Percentiles rank a stretch among this genome's conserved stretches.
Conservation (phyloP, 2,329 filamentous ascomycete genomes). For the Talaromyces pinophilus region DNA sequence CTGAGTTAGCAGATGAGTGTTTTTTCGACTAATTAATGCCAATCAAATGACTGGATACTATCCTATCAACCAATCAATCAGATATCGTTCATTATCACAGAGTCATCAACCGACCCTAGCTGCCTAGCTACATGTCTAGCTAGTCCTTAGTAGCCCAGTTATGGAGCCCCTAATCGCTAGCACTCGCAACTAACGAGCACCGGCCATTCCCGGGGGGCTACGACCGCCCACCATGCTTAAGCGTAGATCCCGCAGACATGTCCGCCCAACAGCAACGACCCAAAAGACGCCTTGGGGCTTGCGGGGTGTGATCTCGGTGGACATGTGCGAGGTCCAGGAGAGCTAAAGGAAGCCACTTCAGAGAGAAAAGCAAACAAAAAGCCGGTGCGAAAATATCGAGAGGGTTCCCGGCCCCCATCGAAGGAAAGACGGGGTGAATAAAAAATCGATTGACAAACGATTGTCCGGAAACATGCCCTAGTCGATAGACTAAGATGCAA, state of each 20-base stretch:
- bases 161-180: background rate
- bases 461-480: background rate
- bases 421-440: background rate
- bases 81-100: constrained; percentile 14
- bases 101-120: background rate
- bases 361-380: background rate
- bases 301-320: constrained; percentile 5
- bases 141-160: background rate
- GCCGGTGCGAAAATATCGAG: background rate
- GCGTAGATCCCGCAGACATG: constrained; percentile 17
- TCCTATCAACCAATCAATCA: background rate
- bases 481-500: background rate
- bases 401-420: background rate
- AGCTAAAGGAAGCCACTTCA: background rate
- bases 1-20: background rate
- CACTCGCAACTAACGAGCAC: constrained; percentile 7
- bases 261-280: constrained; percentile 20
- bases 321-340: background rate
- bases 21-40: background rate
- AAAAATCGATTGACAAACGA: background rate
- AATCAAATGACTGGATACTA: background rate
- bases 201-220: background rate
- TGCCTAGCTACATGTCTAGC: background rate
- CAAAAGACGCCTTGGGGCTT: constrained; percentile 15
- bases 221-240: background rate